These are phyloP conservation scores for Hysterangium stoloniferum DNA, from an alignment of 768 basidiomycete genomes.

Conservation along the genomic window DNA sequence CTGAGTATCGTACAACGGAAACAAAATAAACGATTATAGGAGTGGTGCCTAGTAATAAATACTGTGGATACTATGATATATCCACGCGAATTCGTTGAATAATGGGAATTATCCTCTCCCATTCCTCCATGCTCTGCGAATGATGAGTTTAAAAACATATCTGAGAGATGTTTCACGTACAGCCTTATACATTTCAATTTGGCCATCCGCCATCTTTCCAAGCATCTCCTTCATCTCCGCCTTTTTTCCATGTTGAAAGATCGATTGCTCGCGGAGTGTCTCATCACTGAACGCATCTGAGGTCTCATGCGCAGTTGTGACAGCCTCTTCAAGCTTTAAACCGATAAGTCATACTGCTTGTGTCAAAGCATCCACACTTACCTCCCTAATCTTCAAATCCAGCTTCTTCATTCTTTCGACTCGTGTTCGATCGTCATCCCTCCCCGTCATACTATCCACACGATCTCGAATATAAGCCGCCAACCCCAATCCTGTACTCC, in stretches of 20 bases:
- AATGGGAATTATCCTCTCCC: conserved; percentile 90
- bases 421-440: conserved; percentile 87
- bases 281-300: conserved; percentile 96
- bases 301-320: conserved; percentile 90
- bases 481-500: conserved; percentile 74
- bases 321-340: conserved; percentile 86
- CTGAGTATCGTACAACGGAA: too few relatives aligned
- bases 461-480: conserved; percentile 87
- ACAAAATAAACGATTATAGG: too few relatives aligned
- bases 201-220: conserved; percentile 81
- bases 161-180: conserved; percentile 32
- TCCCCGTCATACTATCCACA: conserved; percentile 85
- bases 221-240: conserved; percentile 97
- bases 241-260: conserved; percentile 87
- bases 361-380: conserved; percentile 24
- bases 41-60: too few relatives aligned
- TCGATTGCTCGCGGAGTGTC: conserved; percentile 81
- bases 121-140: conserved; percentile 86
- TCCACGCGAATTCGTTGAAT: conserved; percentile 93
- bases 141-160: conserved; percentile 1
- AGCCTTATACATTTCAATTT: conserved; percentile 90
- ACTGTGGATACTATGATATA: conserved; percentile 36
- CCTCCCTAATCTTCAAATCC: conserved; percentile 94
- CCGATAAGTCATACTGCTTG: background rate
- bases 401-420: conserved; percentile 92